These are phyloP conservation scores for Magnaporthiopsis rhizophila DNA, from an alignment of 2,329 filamentous ascomycete species.

Conservation along the genomic window DNA sequence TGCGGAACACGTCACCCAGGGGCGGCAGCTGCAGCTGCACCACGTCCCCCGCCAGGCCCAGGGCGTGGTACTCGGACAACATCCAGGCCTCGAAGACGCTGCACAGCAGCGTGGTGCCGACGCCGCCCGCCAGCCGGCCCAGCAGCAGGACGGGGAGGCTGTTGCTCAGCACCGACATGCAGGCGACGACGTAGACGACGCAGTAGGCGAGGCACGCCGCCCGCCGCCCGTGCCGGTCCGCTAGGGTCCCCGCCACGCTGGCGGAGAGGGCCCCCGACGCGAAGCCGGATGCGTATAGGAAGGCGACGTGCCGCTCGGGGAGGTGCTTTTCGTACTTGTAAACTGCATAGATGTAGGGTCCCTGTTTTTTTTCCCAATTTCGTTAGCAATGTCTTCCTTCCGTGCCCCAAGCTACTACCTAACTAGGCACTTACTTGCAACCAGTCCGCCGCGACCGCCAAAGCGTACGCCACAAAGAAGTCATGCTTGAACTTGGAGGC, in stretches of 20 bases:
- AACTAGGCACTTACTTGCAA: conserved; percentile 18
- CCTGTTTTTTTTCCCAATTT: conserved; percentile 17
- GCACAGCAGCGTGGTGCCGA: conserved; percentile 49
- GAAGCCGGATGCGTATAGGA: conserved; percentile 39
- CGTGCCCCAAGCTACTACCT: too few species aligned
- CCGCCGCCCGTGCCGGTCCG: conserved; percentile 39
- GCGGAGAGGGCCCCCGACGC: conserved; percentile 39
- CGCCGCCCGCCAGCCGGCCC: conserved; percentile 43
- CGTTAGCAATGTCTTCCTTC: neutral
- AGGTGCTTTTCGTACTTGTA: conserved; percentile 43
- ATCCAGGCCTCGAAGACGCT: conserved; percentile 54
- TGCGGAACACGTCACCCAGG: conserved; percentile 43
- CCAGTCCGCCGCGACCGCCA: conserved; percentile 26
- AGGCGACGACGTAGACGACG: conserved; percentile 41
- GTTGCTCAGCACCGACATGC: conserved; percentile 40
- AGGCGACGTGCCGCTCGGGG: conserved; percentile 34
- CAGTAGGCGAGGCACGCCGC: conserved; percentile 46
- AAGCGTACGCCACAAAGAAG: conserved; percentile 19
- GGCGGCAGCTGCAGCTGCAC: conserved; percentile 26
- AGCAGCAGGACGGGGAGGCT: conserved; percentile 37
- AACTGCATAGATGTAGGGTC: conserved; percentile 42
- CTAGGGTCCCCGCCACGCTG: conserved; percentile 28
- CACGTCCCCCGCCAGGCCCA: conserved; percentile 26
- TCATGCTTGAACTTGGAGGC: conserved; percentile 14
- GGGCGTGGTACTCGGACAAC: conserved; percentile 45